phyloP scores from a whole-genome alignment of 305 asterid species.

The Fraxinus albicans region DNA sequence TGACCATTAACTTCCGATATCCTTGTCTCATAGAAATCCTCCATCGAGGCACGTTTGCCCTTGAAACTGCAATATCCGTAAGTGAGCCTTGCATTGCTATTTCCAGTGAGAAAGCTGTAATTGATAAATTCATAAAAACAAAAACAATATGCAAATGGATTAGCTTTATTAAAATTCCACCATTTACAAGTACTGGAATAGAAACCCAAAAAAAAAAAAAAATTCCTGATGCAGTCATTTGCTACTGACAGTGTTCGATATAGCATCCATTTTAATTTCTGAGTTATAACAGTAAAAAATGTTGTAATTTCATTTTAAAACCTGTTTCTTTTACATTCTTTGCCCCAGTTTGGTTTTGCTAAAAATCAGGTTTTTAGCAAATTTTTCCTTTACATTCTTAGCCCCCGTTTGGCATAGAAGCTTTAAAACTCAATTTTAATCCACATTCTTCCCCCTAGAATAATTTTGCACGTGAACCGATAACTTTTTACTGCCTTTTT shows the following conservation, averaged over 20 bases:
- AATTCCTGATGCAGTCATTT: not conserved
- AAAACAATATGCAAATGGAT: slow-evolving; percentile 2
- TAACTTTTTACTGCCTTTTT: too few species aligned
- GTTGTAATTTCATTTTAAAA: not conserved
- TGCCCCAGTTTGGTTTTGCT: not conserved
- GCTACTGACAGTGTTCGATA: not conserved
- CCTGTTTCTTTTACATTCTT: not conserved
- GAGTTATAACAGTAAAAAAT: not conserved
- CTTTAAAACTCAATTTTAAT: too few species aligned
- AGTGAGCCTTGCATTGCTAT: slow-evolving; percentile 46
- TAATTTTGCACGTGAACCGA: not conserved
- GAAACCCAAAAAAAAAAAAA: not conserved
- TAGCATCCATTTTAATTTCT: not conserved
- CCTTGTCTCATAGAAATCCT: slow-evolving; percentile 65
- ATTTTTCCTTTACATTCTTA: not conserved
- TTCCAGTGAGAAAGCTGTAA: slow-evolving; percentile 52
- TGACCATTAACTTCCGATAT: slow-evolving; percentile 71
- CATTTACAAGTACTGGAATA: not conserved
- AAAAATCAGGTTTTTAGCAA: not conserved
- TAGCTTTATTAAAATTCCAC: not conserved
- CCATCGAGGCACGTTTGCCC: slow-evolving; percentile 81
- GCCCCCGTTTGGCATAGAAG: not conserved
- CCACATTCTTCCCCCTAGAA: too few species aligned
- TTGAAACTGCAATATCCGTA: slow-evolving; percentile 73
- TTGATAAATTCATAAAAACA: not conserved